phyloP scores from a whole-genome alignment of 805 yeast species.

The Priceomyces castillae region DNA sequence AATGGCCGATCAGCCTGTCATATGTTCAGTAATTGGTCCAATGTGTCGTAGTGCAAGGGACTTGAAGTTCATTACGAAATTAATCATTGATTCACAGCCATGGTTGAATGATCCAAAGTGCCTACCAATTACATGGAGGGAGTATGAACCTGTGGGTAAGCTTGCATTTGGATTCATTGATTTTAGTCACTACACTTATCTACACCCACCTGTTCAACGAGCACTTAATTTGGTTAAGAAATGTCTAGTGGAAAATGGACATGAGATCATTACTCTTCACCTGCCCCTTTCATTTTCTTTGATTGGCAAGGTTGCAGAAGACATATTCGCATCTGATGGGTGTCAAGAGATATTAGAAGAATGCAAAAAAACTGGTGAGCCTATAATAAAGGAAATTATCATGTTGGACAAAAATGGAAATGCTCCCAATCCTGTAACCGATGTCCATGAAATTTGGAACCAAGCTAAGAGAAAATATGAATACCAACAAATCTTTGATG shows the following conservation, averaged over 20 bases:
- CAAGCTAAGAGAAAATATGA: conserved; percentile 2
- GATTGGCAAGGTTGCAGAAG: neutral
- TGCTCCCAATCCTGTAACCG: neutral
- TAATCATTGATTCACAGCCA: conserved; percentile 39
- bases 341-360: conserved; percentile 3
- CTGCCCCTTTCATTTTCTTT: conserved; percentile 22
- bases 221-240: conserved; percentile 33
- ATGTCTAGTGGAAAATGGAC: conserved; percentile 44
- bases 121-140: conserved; percentile 52
- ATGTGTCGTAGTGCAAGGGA: conserved; percentile 37
- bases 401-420: neutral
- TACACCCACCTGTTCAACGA: conserved; percentile 48
- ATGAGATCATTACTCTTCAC: conserved; percentile 36
- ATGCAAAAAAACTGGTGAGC: conserved; percentile 2
- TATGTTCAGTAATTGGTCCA: conserved; percentile 38
- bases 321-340: conserved; percentile 5
- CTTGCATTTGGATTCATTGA: conserved; percentile 4
- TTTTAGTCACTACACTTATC: neutral
- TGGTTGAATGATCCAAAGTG: conserved; percentile 51
- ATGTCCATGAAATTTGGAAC: conserved; percentile 12
- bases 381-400: neutral
- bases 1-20: conserved; percentile 4
- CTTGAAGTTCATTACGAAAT: conserved; percentile 37
- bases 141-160: conserved; percentile 14
- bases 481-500: conserved; percentile 7